Base-by-base conservation (phyloP, 305 asterid species). In the Ajuga reptans region DNA sequence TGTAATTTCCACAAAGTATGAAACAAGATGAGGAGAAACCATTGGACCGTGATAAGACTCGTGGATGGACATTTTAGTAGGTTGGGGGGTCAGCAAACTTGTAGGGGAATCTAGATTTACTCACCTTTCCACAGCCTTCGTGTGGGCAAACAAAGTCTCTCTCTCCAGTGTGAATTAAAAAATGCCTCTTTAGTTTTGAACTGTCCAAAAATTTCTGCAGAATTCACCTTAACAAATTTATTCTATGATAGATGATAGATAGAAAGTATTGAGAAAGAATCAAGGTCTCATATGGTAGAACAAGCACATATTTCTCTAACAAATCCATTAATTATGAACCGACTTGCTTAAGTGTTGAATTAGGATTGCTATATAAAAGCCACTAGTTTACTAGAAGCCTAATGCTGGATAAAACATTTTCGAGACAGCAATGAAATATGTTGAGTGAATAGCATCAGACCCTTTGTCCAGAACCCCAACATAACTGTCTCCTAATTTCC, bases 111-210 rank as follows among this genome's bases (percentile, higher is more conserved):
- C 76, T 43, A 51, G 29, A 80, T 71, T 36, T 57, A 71, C 82
- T 85, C 80, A 93, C 99, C 97, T 94, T 94, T 51, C 99, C 99
- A 86, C 99, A 91, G 74, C 99, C 99, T 84, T 89, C 97, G 69
- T 91, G 91, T 2, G 99, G 99, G 75, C 99, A 94, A 8, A 87
- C 86, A 73, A 80, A 94, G 80, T 89, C 96, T 77, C 99, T 81
- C 83, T 87, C 97, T 69, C 99, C 99, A 1, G 99, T 94, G 81
- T 94, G 99, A 77, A 86, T 94, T 75, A 94, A 89, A 71, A 87
- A 91, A 81, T 93, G 99, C 66, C 99, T 81, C 89, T 91, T 94
- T 43, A 93, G 85, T 83, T 93, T 93, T 68, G 99, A 93, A 76
- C 99, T 93, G 80, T 93, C 99, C 89, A 93, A 91, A 82, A 93